A percentile compares a stretch with the other conserved stretches of the same genome.
These are phyloP conservation scores for Phellopilus nigrolimitatus DNA, from an alignment of 1,284 basidiomycete species.

Conservation along the genomic window DNA sequence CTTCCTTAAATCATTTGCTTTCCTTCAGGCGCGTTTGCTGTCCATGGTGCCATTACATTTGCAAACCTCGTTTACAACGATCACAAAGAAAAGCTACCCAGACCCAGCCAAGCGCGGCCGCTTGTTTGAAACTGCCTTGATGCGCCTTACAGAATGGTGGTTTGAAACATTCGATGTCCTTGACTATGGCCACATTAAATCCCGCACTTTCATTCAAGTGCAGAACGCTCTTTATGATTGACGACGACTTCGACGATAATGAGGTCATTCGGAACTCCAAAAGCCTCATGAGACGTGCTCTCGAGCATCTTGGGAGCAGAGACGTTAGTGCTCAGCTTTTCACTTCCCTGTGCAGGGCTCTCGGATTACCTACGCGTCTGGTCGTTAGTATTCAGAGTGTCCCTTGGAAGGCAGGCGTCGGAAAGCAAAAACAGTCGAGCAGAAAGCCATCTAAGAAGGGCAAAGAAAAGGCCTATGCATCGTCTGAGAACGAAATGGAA, in stretches of 20 bases:
- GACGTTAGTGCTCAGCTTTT: conserved; percentile 92
- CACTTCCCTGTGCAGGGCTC: conserved; percentile 81
- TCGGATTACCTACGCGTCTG: conserved; percentile 84
- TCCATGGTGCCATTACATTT: conserved; percentile 78
- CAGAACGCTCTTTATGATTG: conserved; percentile 26
- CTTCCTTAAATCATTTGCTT: conserved; percentile 1
- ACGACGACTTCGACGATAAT: conserved; percentile 49
- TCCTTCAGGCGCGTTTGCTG: conserved; percentile 71
- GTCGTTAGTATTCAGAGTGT: conserved; percentile 90
- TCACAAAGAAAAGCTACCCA: conserved; percentile 80
- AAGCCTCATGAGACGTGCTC: conserved; percentile 85
- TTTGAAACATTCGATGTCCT: conserved; percentile 59
- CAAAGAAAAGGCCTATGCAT: conserved; percentile 21
- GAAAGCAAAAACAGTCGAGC: conserved; percentile 45
- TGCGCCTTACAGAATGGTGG: conserved; percentile 82
- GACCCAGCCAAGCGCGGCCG: conserved; percentile 76
- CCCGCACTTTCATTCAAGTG: conserved; percentile 60
- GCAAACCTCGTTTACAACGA: conserved; percentile 73
- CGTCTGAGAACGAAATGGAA: too few relatives aligned
- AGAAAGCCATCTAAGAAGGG: conserved; percentile 38
- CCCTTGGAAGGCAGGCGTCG: conserved; percentile 69
- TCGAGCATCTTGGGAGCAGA: conserved; percentile 76
- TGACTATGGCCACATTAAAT: conserved; percentile 62
- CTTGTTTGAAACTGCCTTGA: conserved; percentile 78
- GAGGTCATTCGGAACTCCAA: conserved; percentile 75